phyloP scores from a whole-genome alignment of 106 monocot species.

The Ottelia alismoides region DNA sequence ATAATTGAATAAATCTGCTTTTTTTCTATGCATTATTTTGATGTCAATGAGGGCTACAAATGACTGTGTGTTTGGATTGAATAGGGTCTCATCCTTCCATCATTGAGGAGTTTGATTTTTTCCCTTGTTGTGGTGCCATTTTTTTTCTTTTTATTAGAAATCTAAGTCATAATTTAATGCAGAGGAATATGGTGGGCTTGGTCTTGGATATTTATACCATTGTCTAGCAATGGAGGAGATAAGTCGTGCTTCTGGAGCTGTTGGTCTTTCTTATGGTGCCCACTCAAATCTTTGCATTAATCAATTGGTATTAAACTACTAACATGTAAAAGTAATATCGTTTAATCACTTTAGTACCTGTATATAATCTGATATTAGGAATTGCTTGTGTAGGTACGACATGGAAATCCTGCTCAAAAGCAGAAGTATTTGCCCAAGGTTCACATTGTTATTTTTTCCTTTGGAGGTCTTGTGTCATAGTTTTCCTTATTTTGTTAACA shows the following conservation, averaged over 20 bases:
- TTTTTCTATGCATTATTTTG: no score
- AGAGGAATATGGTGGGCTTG: slow-evolving; percentile 98
- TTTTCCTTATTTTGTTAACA: no score
- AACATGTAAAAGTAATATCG: background rate
- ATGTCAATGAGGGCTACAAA: no score
- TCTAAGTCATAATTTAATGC: no score
- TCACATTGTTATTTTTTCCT: slow-evolving; percentile 7
- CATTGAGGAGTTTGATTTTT: no score
- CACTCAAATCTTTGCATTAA: slow-evolving; percentile 99
- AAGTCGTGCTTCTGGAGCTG: slow-evolving; percentile 87
- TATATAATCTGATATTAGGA: no score
- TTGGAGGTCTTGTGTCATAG: no score
- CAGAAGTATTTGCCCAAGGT: slow-evolving; percentile 91
- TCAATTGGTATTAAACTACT: slow-evolving; percentile 49
- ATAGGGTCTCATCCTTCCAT: no score
- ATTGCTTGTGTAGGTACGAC: slow-evolving; percentile 60
- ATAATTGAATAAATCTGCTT: no score
- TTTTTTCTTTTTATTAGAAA: no score
- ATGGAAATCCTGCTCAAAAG: slow-evolving; percentile 69
- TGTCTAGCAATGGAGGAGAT: slow-evolving; percentile 99
- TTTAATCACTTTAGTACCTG: background rate
- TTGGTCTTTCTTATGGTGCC: slow-evolving; percentile 96
- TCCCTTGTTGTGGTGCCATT: no score
- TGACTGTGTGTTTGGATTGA: no score
- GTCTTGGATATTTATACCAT: slow-evolving; percentile 93